Base-by-base conservation (phyloP, 1,139 yeast species). In the Candida mesenterica region DNA sequence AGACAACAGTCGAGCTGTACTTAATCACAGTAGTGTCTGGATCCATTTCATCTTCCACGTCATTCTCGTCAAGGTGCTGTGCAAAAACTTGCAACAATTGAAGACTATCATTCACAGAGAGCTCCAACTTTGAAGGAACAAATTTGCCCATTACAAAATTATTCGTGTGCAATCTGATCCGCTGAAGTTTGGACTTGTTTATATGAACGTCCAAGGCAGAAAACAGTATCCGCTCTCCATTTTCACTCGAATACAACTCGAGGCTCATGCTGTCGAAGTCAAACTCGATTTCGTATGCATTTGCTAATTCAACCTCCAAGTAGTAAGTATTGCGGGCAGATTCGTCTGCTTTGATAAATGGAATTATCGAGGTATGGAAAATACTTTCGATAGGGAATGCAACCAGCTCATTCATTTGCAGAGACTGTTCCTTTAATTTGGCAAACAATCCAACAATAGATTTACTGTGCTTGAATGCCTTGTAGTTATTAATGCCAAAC, bases 401-500 rank as follows among this genome's bases (percentile, higher is more conserved):
- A 22, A 62, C 34, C 2, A 24, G 26, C 5, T 48, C 41, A 2
- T 45, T 42, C 28, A 55, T 39, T 13, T 44, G 28, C 4, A 27
- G 28, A 3, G 70, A 55, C 19, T 52, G 43, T 4, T 49, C 40
- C 8, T 44, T 31, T 30, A 62, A 44, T 38, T 54, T 58, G 1
- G 46, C 40, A 35, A 56, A 57, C 4, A 67, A 39, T 9, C 43
- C 42, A 13, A 41, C 41, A 4, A 59, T 53, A 28, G 58, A 55
- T 12, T 43, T 30, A 15, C 38, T 36, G 34, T 51, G 44, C 50
- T 59, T 54, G 29, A 55, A 42, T 27, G 55, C 40, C 16, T 47
- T 49, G 39, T 57, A 64, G 30, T 57, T 57, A 37, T 66, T 66
- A 13, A 64, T 58, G 3, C 68, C 68, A 13, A 49, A 34, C 24